Evolutionary conservation across 495 filamentous ascomycete genomes (phyloP), one percentile per base, ranked within the genome.

Genomic region (Letharia columbiana): DNA sequence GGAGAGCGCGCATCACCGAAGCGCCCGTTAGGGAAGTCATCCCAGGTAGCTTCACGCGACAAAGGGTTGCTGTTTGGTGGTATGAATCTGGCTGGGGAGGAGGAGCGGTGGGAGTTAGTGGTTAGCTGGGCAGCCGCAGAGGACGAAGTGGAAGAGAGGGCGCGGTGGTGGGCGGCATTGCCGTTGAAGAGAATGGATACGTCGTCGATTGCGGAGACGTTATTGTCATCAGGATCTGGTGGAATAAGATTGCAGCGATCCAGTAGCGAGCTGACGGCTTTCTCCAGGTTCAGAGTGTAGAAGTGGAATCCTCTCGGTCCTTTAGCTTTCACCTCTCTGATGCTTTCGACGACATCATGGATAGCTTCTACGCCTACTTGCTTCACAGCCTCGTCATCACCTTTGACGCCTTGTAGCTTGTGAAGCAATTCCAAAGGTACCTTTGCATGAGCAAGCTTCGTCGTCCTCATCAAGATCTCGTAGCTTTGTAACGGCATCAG

Each of bases 401-500:
- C 85, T 74, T 87, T 94, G 35, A 96, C 83, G 8, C 82, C 83
- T 68, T 96, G 91, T 44, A 98, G 77, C 37, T 87, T 83, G 28
- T 78, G 78, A 70, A 91, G 80, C 56, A 96, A 80, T 12, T 79
- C 78, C 13, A 81, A 77, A 2, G 94, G 94, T 49, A 98, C 80
- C 47, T 83, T 87, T 59, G 92, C 91, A 71, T 96, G 90, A 72
- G 90, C 93, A 56, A 98, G 82, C 78, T 98, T 98, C n/a, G 94
- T 95, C 50, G 92, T 96, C 66, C 94, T 77, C 66, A 90, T 91
- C 67, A 98, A 84, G 75, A 96, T 97, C 77, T 94, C 90, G 77
- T 96, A 98, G 75, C 88, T 92, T 78, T 98, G 94, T 45, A 98
- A 89, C 35, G 94, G 94, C 93, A 98, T 96, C 72, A 98, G 79